Percentiles rank a stretch among this genome's conserved stretches.
Evolutionary conservation across 2,329 filamentous ascomycete genomes (phyloP).

Genomic region (Lecanoromycetidae sp.): DNA sequence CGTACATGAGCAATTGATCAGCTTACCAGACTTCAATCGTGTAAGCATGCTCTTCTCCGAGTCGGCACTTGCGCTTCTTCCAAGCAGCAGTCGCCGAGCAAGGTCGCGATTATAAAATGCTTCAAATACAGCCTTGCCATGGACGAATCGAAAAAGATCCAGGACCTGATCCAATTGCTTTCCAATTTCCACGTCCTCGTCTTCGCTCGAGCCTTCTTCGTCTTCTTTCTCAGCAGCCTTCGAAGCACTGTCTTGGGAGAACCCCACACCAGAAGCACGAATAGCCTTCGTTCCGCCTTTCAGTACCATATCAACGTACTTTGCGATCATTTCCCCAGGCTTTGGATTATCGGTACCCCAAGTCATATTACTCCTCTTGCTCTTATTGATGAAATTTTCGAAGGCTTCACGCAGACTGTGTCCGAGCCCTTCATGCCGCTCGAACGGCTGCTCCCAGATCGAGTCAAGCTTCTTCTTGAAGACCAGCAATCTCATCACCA

Average conservation of each 20-base stretch:
- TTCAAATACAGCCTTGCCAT: constrained; percentile 95
- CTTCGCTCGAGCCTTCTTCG: constrained; percentile 48
- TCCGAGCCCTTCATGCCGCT: constrained; percentile 61
- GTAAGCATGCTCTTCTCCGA: constrained; percentile 92
- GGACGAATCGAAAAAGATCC: constrained; percentile 90
- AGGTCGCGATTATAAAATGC: constrained; percentile 99
- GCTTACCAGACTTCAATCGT: constrained; percentile 60
- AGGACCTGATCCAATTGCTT: constrained; percentile 84
- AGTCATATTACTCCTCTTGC: constrained; percentile 54
- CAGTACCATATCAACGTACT: constrained; percentile 83
- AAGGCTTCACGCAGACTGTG: constrained; percentile 77
- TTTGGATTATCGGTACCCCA: constrained; percentile 81
- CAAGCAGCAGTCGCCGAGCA: constrained; percentile 78
- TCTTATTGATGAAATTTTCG: constrained; percentile 82
- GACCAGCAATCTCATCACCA: constrained; percentile 71
- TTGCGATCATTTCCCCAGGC: constrained; percentile 97
- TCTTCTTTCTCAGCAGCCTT: constrained; percentile 49
- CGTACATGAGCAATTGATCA: constrained; percentile 10
- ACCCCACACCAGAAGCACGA: constrained; percentile 43
- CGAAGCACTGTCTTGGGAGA: constrained; percentile 44
- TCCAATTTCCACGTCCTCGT: constrained; percentile 87
- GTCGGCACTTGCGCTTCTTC: constrained; percentile 82
- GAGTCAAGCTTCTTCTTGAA: constrained; percentile 69
- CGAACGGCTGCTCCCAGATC: constrained; percentile 65
- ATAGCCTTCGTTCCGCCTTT: constrained; percentile 78